phyloP scores from a whole-genome alignment of 2,329 filamentous ascomycete genomes.

The Penicillium psychrosexuale region DNA sequence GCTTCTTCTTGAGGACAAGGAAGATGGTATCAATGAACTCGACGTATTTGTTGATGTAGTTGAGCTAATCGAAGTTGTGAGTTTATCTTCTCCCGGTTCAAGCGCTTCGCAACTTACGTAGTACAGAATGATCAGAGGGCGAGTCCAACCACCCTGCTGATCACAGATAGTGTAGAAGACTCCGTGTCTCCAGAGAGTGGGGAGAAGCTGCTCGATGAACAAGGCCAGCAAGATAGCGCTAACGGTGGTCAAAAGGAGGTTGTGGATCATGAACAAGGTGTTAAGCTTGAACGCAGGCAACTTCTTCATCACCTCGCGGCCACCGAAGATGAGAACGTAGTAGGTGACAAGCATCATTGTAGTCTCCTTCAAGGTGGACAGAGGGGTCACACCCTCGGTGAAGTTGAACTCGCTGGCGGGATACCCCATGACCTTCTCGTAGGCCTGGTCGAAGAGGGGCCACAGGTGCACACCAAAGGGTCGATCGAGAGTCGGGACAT shows the following conservation, averaged over 20 bases:
- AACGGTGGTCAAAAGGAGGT: conserved; percentile 86
- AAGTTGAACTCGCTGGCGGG: conserved; percentile 84
- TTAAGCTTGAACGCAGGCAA: conserved; percentile 82
- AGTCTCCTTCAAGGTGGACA: conserved; percentile 85
- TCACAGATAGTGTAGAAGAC: conserved; percentile 85
- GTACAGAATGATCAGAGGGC: conserved; percentile 89
- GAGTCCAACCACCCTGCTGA: conserved; percentile 81
- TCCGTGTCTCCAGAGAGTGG: conserved; percentile 74
- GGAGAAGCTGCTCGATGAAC: conserved; percentile 86
- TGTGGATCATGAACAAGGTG: conserved; percentile 89
- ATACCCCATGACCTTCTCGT: conserved; percentile 72
- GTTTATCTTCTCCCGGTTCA: not conserved
- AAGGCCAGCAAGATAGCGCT: conserved; percentile 76
- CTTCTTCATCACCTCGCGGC: conserved; percentile 86
- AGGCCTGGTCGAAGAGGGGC: conserved; percentile 90
- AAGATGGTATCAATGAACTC: conserved; percentile 95
- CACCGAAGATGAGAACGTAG: conserved; percentile 91
- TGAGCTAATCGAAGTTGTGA: conserved; percentile 62
- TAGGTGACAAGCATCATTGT: conserved; percentile 78
- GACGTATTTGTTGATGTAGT: conserved; percentile 97
- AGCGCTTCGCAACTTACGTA: conserved; percentile 64
- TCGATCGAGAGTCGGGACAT: conserved; percentile 78
- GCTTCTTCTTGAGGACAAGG: conserved; percentile 99
- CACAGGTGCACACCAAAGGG: conserved; percentile 90
- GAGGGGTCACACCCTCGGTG: conserved; percentile 72